A percentile compares a stretch with the other conserved stretches of the same genome.
phyloP scores from a whole-genome alignment of 2,329 filamentous ascomycete species.

The Ustilaginoidea virens region DNA sequence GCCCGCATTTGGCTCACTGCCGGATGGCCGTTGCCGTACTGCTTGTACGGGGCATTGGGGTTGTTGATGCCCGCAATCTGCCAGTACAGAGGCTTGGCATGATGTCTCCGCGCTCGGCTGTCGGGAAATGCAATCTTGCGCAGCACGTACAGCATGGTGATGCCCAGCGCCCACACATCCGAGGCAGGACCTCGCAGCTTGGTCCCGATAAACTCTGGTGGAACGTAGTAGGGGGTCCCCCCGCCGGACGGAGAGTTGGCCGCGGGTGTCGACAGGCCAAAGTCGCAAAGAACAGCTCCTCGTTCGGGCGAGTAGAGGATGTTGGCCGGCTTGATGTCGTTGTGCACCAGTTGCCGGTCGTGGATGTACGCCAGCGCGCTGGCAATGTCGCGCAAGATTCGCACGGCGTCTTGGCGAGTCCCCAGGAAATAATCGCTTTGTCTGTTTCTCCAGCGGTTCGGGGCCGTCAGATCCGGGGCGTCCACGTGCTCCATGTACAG shows the following conservation, averaged over 20 bases:
- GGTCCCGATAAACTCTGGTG: conserved; percentile 42
- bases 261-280: conserved; percentile 37
- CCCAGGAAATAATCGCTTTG: conserved; percentile 35
- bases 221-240: conserved; percentile 46
- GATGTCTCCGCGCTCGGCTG: conserved; percentile 28
- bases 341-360: conserved; percentile 36
- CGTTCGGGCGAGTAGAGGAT: conserved; percentile 43
- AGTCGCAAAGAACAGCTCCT: conserved; percentile 45
- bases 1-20: conserved; percentile 38
- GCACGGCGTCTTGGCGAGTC: conserved; percentile 29
- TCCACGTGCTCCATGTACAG: conserved; percentile 48
- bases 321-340: conserved; percentile 48
- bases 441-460: conserved; percentile 32
- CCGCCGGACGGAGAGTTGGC: conserved; percentile 31
- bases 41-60: conserved; percentile 14
- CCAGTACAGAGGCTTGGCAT: conserved; percentile 39
- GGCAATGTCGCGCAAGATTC: conserved; percentile 38
- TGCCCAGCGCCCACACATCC: conserved; percentile 44
- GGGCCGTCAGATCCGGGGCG: conserved; percentile 35
- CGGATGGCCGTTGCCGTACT: conserved; percentile 20
- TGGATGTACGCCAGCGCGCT: conserved; percentile 42
- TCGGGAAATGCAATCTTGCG: conserved; percentile 41
- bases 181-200: conserved; percentile 37
- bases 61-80: conserved; percentile 40
- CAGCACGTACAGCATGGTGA: conserved; percentile 45